phyloP scores from a whole-genome alignment of 1,139 yeast genomes.

The Diutina ranongensis region DNA sequence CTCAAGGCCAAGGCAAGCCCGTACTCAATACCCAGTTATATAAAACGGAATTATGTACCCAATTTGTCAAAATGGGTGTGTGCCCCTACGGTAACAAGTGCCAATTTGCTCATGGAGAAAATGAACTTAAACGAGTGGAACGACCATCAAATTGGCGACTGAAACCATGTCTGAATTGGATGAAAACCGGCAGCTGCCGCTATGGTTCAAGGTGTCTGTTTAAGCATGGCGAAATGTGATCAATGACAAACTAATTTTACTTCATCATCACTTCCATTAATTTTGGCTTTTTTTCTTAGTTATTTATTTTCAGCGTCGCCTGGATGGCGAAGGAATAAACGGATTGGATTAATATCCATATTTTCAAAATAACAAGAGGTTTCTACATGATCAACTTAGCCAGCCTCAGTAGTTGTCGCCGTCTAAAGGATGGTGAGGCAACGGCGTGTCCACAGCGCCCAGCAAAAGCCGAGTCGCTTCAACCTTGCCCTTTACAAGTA shows the following conservation, averaged over 20 bases:
- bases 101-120: constrained; percentile 86
- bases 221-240: constrained; percentile 43
- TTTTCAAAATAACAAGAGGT: too few relatives aligned
- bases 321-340: constrained; percentile 1
- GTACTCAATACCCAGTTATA: constrained; percentile 32
- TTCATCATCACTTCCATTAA: not conserved
- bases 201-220: constrained; percentile 90
- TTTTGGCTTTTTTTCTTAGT: not conserved
- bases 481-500: constrained; percentile 11
- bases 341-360: constrained; percentile 1
- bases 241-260: not conserved
- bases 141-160: constrained; percentile 85
- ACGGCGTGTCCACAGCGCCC: constrained; percentile 20
- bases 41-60: constrained; percentile 84
- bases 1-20: not conserved
- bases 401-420: constrained; percentile 12
- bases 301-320: constrained; percentile 4
- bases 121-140: constrained; percentile 61
- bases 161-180: constrained; percentile 86
- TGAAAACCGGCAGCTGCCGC: constrained; percentile 69
- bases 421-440: constrained; percentile 12
- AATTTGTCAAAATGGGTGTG: constrained; percentile 56
- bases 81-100: constrained; percentile 90
- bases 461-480: constrained; percentile 10
- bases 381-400: constrained; percentile 6